Evolutionary conservation across 1,139 yeast genomes (phyloP).

Genomic region (Suhomyces yuchorum): DNA sequence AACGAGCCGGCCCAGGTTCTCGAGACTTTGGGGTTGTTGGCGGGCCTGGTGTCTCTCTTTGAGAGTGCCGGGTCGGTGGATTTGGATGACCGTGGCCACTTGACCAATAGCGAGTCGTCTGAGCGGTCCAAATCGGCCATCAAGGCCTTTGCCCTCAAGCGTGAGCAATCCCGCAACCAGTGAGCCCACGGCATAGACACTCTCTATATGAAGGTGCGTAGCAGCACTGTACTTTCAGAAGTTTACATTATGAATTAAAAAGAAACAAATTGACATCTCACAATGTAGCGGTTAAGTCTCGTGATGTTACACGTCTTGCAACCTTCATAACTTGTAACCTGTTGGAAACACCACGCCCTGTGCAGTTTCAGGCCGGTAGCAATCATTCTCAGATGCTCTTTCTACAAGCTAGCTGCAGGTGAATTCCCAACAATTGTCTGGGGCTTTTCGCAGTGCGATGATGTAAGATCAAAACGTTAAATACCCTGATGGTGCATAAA

Average conservation of each 20-base stretch:
- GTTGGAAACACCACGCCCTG: too few relatives aligned
- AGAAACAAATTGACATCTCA: too few relatives aligned
- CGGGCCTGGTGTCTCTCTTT: conserved; percentile 73
- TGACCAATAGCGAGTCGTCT: conserved; percentile 49
- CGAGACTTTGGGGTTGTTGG: conserved; percentile 77
- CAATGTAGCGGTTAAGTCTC: too few relatives aligned
- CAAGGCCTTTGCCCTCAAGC: conserved; percentile 24
- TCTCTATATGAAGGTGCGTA: neutral
- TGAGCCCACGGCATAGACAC: neutral
- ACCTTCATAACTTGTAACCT: too few relatives aligned
- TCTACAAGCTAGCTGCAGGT: too few relatives aligned
- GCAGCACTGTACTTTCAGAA: too few relatives aligned
- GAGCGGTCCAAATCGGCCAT: conserved; percentile 42
- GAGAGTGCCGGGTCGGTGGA: conserved; percentile 77
- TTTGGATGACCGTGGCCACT: conserved; percentile 74
- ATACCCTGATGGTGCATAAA: neutral
- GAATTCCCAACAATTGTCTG: neutral
- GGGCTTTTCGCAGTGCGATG: neutral
- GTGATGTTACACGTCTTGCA: too few relatives aligned
- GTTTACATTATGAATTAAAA: too few relatives aligned
- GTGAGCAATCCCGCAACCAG: conserved; percentile 1
- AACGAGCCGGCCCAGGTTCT: conserved; percentile 84
- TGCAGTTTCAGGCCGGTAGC: too few relatives aligned
- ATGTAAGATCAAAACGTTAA: neutral
- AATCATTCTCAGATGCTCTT: too few relatives aligned